Evolutionary conservation across 768 basidiomycete genomes (phyloP), one percentile per base, ranked within the genome.

Genomic region (Mycena metata): DNA sequence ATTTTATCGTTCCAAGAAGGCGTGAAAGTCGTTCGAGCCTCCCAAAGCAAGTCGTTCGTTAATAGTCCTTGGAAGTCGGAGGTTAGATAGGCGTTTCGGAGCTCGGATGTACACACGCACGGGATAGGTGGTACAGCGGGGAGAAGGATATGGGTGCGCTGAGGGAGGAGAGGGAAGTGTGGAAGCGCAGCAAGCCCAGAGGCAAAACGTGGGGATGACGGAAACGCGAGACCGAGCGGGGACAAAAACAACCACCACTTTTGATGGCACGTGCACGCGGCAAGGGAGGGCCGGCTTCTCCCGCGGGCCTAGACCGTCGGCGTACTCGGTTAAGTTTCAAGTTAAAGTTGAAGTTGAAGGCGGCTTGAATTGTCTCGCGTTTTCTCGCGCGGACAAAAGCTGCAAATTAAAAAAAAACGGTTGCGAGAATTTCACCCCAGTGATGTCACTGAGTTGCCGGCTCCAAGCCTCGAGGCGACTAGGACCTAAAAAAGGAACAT

Each of bases 161-260:
- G 13, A 46, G 16, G 49, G 36, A 35, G 39, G 60, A 60, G 15
- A 26, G 6, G 30, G 30, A 6, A 51, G 45, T 9, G n/a, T 12
- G 45, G 58, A 33, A 4, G 24, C 39, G 55, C 23, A 57, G 55
- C 16, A 24, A 33, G 13, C 36, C 43, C 43, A 19, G 23, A 30
- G 30, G 50, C 3, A 21, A 21, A 41, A 35, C 21, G 24, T 21
- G 49, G 46, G 60, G 60, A 45, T 23, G 60, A 60, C 60, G 60
- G 60, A 42, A 5, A 60, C 60, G 60, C 60, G 47, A 60, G 60
- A 16, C 54, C 54, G 54, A 33, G 26, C 26, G 24, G 24, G 30
- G 49, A 39, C 21, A 30, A 41, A 33, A 49, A 60, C 60, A 50
- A 50, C 47, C 60, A 50, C 43, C 57, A 46, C 15, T 43, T n/a